phyloP scores from a whole-genome alignment of 495 filamentous ascomycete species.

The Penicillium paradoxum region DNA sequence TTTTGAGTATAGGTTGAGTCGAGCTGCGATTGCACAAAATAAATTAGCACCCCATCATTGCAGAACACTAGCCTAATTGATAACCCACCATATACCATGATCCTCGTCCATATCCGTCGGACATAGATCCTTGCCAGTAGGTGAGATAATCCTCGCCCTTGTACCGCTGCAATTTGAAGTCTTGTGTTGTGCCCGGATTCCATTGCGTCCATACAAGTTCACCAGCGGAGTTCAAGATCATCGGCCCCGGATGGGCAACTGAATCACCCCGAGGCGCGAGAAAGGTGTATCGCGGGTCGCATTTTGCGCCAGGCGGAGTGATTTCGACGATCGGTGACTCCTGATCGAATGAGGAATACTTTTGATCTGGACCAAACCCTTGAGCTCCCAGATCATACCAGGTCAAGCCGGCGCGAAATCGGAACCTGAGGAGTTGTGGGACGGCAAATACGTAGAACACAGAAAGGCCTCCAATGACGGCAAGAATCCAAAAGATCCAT shows the following conservation, averaged over 20 bases:
- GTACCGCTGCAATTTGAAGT: constrained; percentile 44
- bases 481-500: constrained; percentile 9
- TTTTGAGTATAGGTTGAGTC: constrained; percentile 42
- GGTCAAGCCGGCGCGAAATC: constrained; percentile 28
- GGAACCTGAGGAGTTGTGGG: constrained; percentile 29
- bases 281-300: constrained; percentile 40
- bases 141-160: constrained; percentile 45
- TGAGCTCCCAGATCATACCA: constrained; percentile 34
- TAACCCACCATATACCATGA: constrained; percentile 48
- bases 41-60: neutral
- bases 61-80: neutral
- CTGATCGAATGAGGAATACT: constrained; percentile 30
- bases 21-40: constrained; percentile 28
- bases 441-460: constrained; percentile 25
- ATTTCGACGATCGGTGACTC: constrained; percentile 33
- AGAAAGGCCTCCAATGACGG: constrained; percentile 7
- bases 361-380: constrained; percentile 32
- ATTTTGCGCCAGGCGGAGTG: constrained; percentile 26
- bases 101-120: constrained; percentile 45
- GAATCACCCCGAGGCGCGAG: constrained; percentile 42
- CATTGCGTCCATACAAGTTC: constrained; percentile 43
- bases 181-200: constrained; percentile 39
- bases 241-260: constrained; percentile 38
- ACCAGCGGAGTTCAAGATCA: constrained; percentile 43
- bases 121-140: constrained; percentile 52